Base-by-base conservation (phyloP, 179 eudicot genomes). In the Beta macrorhiza region DNA sequence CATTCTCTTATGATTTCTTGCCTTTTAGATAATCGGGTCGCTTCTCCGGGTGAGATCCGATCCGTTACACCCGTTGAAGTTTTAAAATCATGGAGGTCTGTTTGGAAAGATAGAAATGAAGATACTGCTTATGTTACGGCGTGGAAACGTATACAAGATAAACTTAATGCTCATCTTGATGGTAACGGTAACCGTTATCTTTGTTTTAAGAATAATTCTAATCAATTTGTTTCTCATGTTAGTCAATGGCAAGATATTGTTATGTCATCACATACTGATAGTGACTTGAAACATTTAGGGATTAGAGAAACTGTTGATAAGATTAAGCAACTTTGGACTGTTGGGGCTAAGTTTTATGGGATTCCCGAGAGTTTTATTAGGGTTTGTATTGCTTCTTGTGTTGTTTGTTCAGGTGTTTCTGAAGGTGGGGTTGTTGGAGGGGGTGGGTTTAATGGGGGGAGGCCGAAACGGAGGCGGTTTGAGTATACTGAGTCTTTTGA, bases 31-130 rank as follows among this genome's bases (percentile, higher is more conserved):
- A 82, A 85, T 12, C 93, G 98, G 0, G 72, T 86, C 4, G 98
- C 98, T 5, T 77, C 88, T 0, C 89, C 98, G 20, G 87, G 64
- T 10, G 97, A 95, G 90, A 95, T 95, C 88, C 87, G 92, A 0
- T 74, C 84, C 1, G 98, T 87, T 3, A 93, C 95, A 0, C 88
- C 95, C 11, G 72, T 80, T 4, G 73, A 87, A 0, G 98, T 95
- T 32, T 89, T 95, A 10, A 74, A 87, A 5, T 91, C 93, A 42
- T 95, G 99, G 99, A 86, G 97, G 8, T 84, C 90, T 13, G 99
- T 95, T 5, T 95, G 99, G 99, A 93, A 91, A 83, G 99, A 95
- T 81, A 92, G 99, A 17, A 95, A 93, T 78, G 94, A 92, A 80
- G 99, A 93, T 32, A 95, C 99, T 0, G 99, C 98, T 2, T 95